phyloP scores from a whole-genome alignment of 805 yeast species.

The Scheffersomyces amazonensis region DNA sequence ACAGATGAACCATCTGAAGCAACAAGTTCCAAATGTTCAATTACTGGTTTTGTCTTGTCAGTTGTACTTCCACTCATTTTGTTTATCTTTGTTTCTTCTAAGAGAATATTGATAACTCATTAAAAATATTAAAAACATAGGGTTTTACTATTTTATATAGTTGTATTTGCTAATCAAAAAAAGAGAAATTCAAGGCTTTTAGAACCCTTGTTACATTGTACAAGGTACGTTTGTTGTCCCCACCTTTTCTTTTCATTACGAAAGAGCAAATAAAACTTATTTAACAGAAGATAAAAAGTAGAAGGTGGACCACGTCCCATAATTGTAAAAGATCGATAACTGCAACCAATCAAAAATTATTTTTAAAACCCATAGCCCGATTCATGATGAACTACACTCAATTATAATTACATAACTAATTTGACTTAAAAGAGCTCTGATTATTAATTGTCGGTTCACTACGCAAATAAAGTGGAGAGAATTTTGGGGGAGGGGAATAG shows the following conservation, averaged over 20 bases:
- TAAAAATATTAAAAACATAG: neutral
- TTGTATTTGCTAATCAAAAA: too few relatives aligned
- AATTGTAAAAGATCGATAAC: too few relatives aligned
- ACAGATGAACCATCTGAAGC: constrained; percentile 9
- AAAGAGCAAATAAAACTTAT: neutral
- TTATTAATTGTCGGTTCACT: too few relatives aligned
- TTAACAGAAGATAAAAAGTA: neutral
- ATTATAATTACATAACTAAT: too few relatives aligned
- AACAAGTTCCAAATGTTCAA: constrained; percentile 13
- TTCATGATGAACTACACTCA: neutral
- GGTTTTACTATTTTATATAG: neutral
- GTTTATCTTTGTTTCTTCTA: neutral
- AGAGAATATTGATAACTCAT: neutral
- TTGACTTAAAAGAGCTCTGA: neutral
- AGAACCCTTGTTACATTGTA: too few relatives aligned
- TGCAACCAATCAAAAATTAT: too few relatives aligned
- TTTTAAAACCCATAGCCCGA: too few relatives aligned
- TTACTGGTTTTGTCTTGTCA: constrained; percentile 5
- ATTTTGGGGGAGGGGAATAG: neutral
- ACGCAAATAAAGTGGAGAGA: neutral
- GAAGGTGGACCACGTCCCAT: too few relatives aligned
- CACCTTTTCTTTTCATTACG: neutral
- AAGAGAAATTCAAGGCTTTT: too few relatives aligned
- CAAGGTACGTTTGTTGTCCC: neutral
- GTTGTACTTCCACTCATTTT: neutral